Evolutionary conservation across 148 eudicot species (phyloP).

Genomic region (Rheum nobile): DNA sequence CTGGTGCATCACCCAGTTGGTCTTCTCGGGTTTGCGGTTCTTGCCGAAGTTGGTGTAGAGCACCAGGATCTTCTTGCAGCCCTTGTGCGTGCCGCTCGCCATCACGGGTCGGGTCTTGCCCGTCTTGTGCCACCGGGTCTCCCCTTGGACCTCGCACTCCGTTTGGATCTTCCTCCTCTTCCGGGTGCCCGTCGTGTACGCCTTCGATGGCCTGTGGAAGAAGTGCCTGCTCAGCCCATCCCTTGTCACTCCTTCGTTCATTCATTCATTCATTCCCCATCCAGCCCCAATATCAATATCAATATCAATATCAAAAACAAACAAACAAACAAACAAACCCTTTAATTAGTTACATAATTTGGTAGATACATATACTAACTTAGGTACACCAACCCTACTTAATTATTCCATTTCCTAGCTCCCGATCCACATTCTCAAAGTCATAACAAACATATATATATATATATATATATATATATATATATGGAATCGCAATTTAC

Average conservation of each 20-base stretch:
- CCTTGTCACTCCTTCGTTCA: slow-evolving; percentile 59
- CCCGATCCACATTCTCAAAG: slow-evolving; percentile 15
- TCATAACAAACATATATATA: slow-evolving; percentile 23
- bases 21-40: slow-evolving; percentile 84
- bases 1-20: slow-evolving; percentile 99
- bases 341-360: slow-evolving; percentile 29
- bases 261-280: too few relatives aligned
- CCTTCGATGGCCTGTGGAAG: slow-evolving; percentile 96
- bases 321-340: neutral
- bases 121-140: slow-evolving; percentile 79
- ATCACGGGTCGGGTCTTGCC: slow-evolving; percentile 91
- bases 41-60: slow-evolving; percentile 87
- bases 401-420: neutral
- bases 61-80: slow-evolving; percentile 90
- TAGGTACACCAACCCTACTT: slow-evolving; percentile 67
- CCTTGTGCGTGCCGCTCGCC: slow-evolving; percentile 80
- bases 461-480: too few relatives aligned
- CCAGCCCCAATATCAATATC: too few relatives aligned
- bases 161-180: slow-evolving; percentile 89
- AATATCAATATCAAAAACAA: too few relatives aligned
- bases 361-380: slow-evolving; percentile 29
- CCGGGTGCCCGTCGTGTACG: slow-evolving; percentile 94
- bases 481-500: too few relatives aligned
- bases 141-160: slow-evolving; percentile 80
- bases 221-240: slow-evolving; percentile 96